Evolutionary conservation across 768 basidiomycete genomes (phyloP).

Genomic region (Russula abietina): DNA sequence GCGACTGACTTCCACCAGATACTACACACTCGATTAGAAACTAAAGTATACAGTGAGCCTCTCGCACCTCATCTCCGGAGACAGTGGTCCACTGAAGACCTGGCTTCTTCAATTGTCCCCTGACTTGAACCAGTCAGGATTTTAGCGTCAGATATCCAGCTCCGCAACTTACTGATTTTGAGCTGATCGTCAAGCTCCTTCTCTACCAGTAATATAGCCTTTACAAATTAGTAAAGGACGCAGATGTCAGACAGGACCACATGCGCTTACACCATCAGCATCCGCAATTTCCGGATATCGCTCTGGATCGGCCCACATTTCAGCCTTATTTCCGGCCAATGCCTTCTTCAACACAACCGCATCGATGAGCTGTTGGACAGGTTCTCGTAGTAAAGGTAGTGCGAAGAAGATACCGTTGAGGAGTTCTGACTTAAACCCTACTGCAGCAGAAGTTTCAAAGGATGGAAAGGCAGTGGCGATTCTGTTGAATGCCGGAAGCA

Average conservation of each 20-base stretch:
- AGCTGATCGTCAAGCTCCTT: slow-evolving; percentile 70
- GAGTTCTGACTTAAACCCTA: slow-evolving; percentile 57
- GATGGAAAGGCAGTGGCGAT: slow-evolving; percentile 58
- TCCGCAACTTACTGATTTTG: slow-evolving; percentile 43
- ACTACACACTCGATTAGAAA: slow-evolving; percentile 39
- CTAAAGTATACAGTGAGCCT: background rate
- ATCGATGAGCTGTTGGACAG: slow-evolving; percentile 47
- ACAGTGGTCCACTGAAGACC: slow-evolving; percentile 64
- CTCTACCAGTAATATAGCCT: slow-evolving; percentile 67
- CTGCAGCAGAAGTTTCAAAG: slow-evolving; percentile 38
- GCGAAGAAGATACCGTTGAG: slow-evolving; percentile 65
- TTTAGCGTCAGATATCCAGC: slow-evolving; percentile 1
- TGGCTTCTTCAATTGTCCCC: slow-evolving; percentile 67
- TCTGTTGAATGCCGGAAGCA: slow-evolving; percentile 71
- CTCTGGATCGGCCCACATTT: slow-evolving; percentile 58
- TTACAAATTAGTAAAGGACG: background rate
- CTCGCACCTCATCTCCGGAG: slow-evolving; percentile 61
- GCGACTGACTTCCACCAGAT: slow-evolving; percentile 71
- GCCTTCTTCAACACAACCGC: slow-evolving; percentile 59
- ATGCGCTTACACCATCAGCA: slow-evolving; percentile 44
- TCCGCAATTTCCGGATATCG: slow-evolving; percentile 53
- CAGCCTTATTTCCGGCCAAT: slow-evolving; percentile 56
- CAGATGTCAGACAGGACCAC: background rate
- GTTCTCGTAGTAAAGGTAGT: slow-evolving; percentile 57
- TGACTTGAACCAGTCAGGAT: slow-evolving; percentile 40